A percentile compares a stretch with the other conserved stretches of the same genome.
These are phyloP conservation scores for Malus hybrid DNA, from an alignment of 331 rosid genomes.

Conservation along the genomic window DNA sequence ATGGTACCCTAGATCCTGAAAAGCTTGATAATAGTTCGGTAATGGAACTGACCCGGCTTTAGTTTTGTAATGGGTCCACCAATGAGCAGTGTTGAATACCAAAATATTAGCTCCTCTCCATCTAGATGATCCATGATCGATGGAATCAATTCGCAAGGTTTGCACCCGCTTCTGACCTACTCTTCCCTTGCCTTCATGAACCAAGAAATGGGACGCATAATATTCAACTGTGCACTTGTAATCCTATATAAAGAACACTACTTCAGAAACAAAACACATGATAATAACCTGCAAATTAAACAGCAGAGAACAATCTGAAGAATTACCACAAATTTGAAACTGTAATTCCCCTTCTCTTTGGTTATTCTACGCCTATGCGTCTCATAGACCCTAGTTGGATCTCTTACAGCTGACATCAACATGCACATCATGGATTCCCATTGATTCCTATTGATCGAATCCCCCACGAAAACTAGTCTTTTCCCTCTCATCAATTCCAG, in stretches of 20 bases:
- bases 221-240: constrained; percentile 81
- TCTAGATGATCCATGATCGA: constrained; percentile 80
- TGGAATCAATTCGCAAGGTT: constrained; percentile 65
- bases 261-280: constrained; percentile 5
- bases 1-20: constrained; percentile 4
- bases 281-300: not conserved
- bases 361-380: constrained; percentile 72
- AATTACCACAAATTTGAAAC: constrained; percentile 86
- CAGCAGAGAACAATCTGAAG: constrained; percentile 2
- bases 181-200: constrained; percentile 80
- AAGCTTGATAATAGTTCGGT: constrained; percentile 1
- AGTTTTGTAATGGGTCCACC: constrained; percentile 98
- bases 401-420: constrained; percentile 58
- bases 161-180: constrained; percentile 62
- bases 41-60: constrained; percentile 69
- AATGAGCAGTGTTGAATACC: constrained; percentile 91
- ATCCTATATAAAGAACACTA: constrained; percentile 44
- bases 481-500: constrained; percentile 82
- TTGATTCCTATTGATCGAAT: constrained; percentile 88
- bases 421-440: constrained; percentile 96
- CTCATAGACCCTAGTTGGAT: constrained; percentile 76
- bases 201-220: constrained; percentile 70
- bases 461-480: constrained; percentile 92
- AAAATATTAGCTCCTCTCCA: constrained; percentile 90
- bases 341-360: constrained; percentile 68